These are phyloP conservation scores for Alternaria sp. DNA, from an alignment of 2,329 filamentous ascomycete species.

Conservation along the genomic window DNA sequence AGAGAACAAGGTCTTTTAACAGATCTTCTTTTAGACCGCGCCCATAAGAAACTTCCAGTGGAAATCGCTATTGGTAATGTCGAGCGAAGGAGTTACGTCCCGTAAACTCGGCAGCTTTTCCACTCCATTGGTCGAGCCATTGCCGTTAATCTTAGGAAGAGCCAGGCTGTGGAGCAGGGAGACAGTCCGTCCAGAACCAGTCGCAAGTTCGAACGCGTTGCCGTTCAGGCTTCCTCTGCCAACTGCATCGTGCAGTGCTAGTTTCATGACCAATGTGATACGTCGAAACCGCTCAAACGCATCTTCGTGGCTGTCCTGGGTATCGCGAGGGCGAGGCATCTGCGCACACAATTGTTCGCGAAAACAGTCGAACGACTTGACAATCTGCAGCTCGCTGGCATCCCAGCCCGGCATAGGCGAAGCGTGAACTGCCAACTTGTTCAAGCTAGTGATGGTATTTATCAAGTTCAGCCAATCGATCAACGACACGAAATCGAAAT, in stretches of 20 bases:
- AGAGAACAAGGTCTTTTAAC: not conserved
- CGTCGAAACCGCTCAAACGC: constrained; percentile 48
- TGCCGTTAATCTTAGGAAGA: constrained; percentile 39
- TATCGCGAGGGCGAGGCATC: constrained; percentile 42
- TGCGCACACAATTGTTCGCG: constrained; percentile 44
- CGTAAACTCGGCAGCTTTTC: constrained; percentile 41
- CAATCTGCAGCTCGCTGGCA: constrained; percentile 43
- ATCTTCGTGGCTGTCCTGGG: constrained; percentile 38
- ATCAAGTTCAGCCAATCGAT: constrained; percentile 48
- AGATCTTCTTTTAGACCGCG: constrained; percentile 31
- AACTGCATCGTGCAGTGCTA: constrained; percentile 32
- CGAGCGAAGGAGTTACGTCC: constrained; percentile 41
- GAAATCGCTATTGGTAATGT: constrained; percentile 45
- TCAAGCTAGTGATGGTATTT: constrained; percentile 40
- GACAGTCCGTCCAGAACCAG: constrained; percentile 45
- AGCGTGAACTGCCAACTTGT: constrained; percentile 42
- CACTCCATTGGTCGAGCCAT: constrained; percentile 31
- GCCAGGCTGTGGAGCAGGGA: constrained; percentile 47
- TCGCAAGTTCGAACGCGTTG: constrained; percentile 48
- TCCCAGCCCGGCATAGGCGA: constrained; percentile 48
- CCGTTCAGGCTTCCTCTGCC: constrained; percentile 42
- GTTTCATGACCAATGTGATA: constrained; percentile 45
- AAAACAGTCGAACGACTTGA: constrained; percentile 46
- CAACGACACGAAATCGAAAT: constrained; percentile 44
- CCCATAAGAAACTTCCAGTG: constrained; percentile 49